phyloP scores from a whole-genome alignment of 2,329 filamentous ascomycete species.

The Truncatella angustata region DNA sequence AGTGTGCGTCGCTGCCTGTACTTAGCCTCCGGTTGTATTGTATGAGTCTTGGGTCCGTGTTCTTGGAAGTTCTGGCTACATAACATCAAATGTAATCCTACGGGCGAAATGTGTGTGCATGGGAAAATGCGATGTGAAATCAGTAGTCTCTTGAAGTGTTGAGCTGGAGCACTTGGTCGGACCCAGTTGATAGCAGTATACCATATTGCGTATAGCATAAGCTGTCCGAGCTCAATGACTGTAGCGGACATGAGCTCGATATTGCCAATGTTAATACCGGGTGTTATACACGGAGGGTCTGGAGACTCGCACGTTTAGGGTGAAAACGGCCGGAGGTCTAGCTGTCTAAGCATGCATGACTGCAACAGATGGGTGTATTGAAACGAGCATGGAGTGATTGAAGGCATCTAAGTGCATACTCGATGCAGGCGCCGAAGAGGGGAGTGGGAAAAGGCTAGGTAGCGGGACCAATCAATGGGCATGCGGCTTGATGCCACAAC shows the following conservation, averaged over 20 bases:
- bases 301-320: slow-evolving; percentile 8
- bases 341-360: neutral
- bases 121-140: too few relatives aligned
- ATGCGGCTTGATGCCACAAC: neutral
- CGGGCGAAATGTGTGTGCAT: too few relatives aligned
- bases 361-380: slow-evolving; percentile 5
- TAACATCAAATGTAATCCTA: too few relatives aligned
- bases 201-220: too few relatives aligned
- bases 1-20: neutral
- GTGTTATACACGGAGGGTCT: slow-evolving; percentile 7
- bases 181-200: neutral
- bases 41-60: neutral
- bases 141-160: too few relatives aligned
- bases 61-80: too few relatives aligned
- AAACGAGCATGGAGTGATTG: slow-evolving; percentile 3
- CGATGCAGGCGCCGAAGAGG: slow-evolving; percentile 5
- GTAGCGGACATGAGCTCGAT: slow-evolving; percentile 6
- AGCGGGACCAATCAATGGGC: slow-evolving; percentile 7
- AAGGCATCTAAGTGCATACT: slow-evolving; percentile 8
- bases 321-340: slow-evolving; percentile 6
- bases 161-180: neutral
- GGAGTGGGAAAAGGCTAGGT: slow-evolving; percentile 3
- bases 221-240: neutral
- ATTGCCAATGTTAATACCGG: slow-evolving; percentile 9
- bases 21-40: too few relatives aligned